These are phyloP conservation scores for Trebouxia gelatinosa DNA, from an alignment of 163 green algal genomes.

Conservation along the genomic window DNA sequence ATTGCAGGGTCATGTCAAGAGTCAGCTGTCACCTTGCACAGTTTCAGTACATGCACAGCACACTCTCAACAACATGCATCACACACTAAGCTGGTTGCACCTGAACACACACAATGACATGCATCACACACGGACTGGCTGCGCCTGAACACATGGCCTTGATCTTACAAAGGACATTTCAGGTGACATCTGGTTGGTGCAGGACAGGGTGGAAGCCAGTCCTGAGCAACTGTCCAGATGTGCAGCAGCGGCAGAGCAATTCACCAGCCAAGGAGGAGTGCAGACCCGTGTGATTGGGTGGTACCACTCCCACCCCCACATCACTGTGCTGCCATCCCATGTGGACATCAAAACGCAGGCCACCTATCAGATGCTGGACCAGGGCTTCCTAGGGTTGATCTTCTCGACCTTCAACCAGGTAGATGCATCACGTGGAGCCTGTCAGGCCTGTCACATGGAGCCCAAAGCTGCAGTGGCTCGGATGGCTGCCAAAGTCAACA, in stretches of 20 bases:
- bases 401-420: constrained; percentile 70
- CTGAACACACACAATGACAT: no score
- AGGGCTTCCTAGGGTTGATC: constrained; percentile 77
- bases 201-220: constrained; percentile 81
- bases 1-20: no score
- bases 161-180: no score
- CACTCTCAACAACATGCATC: no score
- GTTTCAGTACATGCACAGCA: no score
- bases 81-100: no score
- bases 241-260: constrained; percentile 60
- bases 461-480: background rate
- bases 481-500: background rate
- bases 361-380: constrained; percentile 77
- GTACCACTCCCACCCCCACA: constrained; percentile 84
- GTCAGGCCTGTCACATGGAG: background rate
- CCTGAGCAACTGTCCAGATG: constrained; percentile 76
- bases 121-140: no score
- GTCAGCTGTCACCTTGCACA: no score
- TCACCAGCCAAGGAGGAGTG: constrained; percentile 49
- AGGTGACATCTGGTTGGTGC: no score
- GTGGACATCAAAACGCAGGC: constrained; percentile 77
- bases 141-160: no score
- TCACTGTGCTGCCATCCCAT: constrained; percentile 82
- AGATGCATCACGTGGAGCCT: background rate
- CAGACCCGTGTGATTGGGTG: constrained; percentile 73